Percentiles rank a stretch among this genome's conserved stretches.
Conservation (phyloP, 352 stramenopile species). For the Stephanocyclus meneghinianus region DNA sequence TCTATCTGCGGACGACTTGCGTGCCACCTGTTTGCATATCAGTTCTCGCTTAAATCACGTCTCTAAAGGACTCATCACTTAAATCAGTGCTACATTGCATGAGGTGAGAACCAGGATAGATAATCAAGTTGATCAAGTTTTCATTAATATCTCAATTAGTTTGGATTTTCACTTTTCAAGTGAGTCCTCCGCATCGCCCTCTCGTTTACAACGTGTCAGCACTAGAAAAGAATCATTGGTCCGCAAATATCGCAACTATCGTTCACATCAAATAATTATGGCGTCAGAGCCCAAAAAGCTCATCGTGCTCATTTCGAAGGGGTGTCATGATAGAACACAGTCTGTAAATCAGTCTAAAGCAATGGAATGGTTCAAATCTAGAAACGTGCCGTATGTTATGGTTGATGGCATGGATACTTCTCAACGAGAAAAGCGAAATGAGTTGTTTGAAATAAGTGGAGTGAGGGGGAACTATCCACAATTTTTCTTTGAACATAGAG, state of each 20-base stretch:
- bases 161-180: background rate
- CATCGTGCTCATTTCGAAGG: slow-evolving; percentile 41
- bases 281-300: slow-evolving; percentile 41
- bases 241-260: slow-evolving; percentile 30
- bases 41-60: too few species aligned
- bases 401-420: slow-evolving; percentile 67
- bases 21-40: too few species aligned
- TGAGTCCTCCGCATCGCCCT: background rate
- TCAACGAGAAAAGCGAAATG: slow-evolving; percentile 57
- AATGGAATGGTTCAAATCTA: slow-evolving; percentile 32
- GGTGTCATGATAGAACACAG: slow-evolving; percentile 42
- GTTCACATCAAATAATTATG: slow-evolving; percentile 33
- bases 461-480: slow-evolving; percentile 78
- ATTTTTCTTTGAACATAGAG: slow-evolving; percentile 66
- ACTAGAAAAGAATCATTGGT: slow-evolving; percentile 39
- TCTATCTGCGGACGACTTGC: too few species aligned
- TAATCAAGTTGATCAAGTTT: background rate
- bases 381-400: slow-evolving; percentile 37
- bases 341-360: slow-evolving; percentile 37
- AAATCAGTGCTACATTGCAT: background rate
- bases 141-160: background rate
- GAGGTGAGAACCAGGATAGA: background rate
- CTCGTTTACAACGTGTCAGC: slow-evolving; percentile 27
- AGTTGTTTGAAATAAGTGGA: slow-evolving; percentile 71
- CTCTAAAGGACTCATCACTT: too few species aligned